phyloP scores from a whole-genome alignment of 805 yeast genomes.

The Candida ovalis region DNA sequence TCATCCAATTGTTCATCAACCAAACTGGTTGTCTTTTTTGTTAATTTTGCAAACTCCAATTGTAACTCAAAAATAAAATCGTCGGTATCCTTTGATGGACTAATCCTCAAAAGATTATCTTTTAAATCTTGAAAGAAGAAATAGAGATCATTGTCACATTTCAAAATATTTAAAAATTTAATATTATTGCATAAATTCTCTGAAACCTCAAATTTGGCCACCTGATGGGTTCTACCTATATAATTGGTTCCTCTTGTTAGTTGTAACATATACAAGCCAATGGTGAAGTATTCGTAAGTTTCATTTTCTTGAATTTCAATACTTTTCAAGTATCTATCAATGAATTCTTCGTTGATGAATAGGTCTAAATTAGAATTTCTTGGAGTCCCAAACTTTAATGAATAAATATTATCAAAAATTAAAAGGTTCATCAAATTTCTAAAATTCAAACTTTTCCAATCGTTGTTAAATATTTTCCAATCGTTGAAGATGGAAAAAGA shows the following conservation, averaged over 20 bases:
- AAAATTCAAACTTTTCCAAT: slow-evolving; percentile 19
- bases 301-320: slow-evolving; percentile 11
- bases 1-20: slow-evolving; percentile 31
- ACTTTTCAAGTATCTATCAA: slow-evolving; percentile 12
- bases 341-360: slow-evolving; percentile 18
- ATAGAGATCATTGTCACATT: slow-evolving; percentile 21
- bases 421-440: slow-evolving; percentile 42
- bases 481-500: slow-evolving; percentile 56
- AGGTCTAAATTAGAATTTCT: slow-evolving; percentile 19
- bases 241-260: slow-evolving; percentile 17
- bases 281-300: slow-evolving; percentile 19
- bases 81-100: slow-evolving; percentile 16
- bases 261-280: slow-evolving; percentile 24
- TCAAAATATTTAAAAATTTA: slow-evolving; percentile 26
- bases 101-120: not conserved
- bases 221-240: slow-evolving; percentile 11
- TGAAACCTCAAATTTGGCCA: slow-evolving; percentile 10
- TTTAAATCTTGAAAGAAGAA: slow-evolving; percentile 11
- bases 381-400: slow-evolving; percentile 47
- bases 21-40: slow-evolving; percentile 25
- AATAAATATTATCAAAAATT: slow-evolving; percentile 48
- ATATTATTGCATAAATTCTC: slow-evolving; percentile 11
- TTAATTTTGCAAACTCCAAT: slow-evolving; percentile 26
- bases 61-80: slow-evolving; percentile 28
- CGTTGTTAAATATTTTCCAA: slow-evolving; percentile 43